Conservation (phyloP, 805 yeast species). For the Pichia heedii region DNA sequence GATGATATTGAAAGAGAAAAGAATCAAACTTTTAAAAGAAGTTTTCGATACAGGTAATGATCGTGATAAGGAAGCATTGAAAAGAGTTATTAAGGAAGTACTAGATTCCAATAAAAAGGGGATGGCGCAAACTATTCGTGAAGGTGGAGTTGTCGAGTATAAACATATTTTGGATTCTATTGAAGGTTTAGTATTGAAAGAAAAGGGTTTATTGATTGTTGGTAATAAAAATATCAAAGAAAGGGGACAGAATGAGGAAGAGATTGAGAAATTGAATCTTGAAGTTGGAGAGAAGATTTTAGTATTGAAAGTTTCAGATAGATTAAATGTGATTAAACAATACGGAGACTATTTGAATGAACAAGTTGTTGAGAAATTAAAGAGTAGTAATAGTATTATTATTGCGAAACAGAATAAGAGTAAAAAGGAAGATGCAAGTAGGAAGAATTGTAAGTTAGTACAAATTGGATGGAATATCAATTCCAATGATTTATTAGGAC, state of each 20-base stretch:
- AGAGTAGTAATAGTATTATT: slow-evolving; percentile 10
- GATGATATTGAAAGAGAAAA: neutral
- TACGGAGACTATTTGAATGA: slow-evolving; percentile 21
- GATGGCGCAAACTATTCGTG: slow-evolving; percentile 14
- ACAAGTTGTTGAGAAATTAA: slow-evolving; percentile 13
- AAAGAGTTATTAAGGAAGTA: slow-evolving; percentile 14
- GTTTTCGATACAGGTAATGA: slow-evolving; percentile 19
- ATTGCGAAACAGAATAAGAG: slow-evolving; percentile 9
- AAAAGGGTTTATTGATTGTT: slow-evolving; percentile 21
- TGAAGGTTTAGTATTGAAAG: slow-evolving; percentile 15
- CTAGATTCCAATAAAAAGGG: slow-evolving; percentile 14
- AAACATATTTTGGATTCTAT: slow-evolving; percentile 9
- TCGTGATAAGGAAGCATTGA: slow-evolving; percentile 22
- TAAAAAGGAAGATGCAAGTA: slow-evolving; percentile 2
- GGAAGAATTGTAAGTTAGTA: slow-evolving; percentile 29
- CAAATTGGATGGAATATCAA: slow-evolving; percentile 50
- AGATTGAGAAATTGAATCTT: slow-evolving; percentile 5
- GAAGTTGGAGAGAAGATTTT: slow-evolving; percentile 7
- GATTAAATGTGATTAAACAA: slow-evolving; percentile 19
- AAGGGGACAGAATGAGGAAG: neutral
- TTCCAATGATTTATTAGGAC: slow-evolving; percentile 42
- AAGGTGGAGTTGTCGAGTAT: slow-evolving; percentile 12
- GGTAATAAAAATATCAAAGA: slow-evolving; percentile 9
- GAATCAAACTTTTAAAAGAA: neutral
- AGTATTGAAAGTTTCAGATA: slow-evolving; percentile 21